Percentiles rank a stretch among this genome's conserved stretches.
Evolutionary conservation across 495 filamentous ascomycete genomes (phyloP).

Genomic region (Pseudevernia furfuracea): DNA sequence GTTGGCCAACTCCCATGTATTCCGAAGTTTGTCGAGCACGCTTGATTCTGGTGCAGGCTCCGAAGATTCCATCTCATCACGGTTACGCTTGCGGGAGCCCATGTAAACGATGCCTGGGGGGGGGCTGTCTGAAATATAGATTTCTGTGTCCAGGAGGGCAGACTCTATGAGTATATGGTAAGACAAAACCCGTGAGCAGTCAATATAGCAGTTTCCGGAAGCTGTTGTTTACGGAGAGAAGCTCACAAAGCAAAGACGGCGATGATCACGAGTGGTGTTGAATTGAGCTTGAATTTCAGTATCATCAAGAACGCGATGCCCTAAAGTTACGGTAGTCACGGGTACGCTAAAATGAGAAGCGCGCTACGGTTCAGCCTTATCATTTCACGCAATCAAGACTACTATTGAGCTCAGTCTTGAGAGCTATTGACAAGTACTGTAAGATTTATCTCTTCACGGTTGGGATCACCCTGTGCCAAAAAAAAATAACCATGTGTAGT

Average conservation of each 20-base stretch:
- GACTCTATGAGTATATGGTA: neutral
- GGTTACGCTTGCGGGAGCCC: conserved; percentile 60
- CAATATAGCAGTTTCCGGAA: neutral
- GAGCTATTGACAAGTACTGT: neutral
- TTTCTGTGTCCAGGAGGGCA: neutral
- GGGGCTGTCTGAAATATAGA: neutral
- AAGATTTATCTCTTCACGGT: neutral
- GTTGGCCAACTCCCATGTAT: conserved; percentile 92
- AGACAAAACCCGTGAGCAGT: neutral
- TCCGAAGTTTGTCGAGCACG: conserved; percentile 63
- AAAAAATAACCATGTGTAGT: neutral
- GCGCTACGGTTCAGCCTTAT: conserved; percentile 1
- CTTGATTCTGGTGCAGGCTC: conserved; percentile 38
- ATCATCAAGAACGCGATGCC: conserved; percentile 8
- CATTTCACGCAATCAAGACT: neutral
- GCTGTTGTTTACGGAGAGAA: neutral
- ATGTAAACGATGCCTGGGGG: conserved; percentile 4
- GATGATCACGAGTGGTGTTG: conserved; percentile 9
- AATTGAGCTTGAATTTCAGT: conserved; percentile 4
- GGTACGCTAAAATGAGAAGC: conserved; percentile 2
- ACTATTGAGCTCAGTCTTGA: neutral
- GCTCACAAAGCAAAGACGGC: neutral
- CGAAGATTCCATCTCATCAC: conserved; percentile 55
- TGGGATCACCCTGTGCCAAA: neutral
- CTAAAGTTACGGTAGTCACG: too few relatives aligned